A percentile compares a stretch with the other conserved stretches of the same genome.
Conservation (phyloP, 352 stramenopile genomes). For the Phytophthora aleatoria region DNA sequence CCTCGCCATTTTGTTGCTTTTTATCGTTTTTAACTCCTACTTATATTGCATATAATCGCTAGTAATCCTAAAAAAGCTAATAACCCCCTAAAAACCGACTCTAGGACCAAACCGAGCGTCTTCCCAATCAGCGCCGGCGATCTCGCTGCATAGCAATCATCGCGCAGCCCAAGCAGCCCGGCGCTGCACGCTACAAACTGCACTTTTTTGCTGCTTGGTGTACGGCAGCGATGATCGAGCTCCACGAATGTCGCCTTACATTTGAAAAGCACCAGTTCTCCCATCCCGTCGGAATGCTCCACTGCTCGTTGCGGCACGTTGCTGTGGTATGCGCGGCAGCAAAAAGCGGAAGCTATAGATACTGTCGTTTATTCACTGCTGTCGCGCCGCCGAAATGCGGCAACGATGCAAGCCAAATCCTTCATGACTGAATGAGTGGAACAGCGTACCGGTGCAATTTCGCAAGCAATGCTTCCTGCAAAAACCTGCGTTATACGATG, state of each 20-base stretch:
- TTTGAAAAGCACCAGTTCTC: conserved; percentile 11
- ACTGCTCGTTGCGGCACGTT: conserved; percentile 10
- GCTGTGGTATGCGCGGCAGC: neutral
- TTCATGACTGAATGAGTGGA: neutral
- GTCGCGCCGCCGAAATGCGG: no score
- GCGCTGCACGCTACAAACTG: conserved; percentile 15
- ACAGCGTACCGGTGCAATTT: conserved; percentile 7
- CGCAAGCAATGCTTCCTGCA: conserved; percentile 7
- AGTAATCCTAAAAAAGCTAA: no score
- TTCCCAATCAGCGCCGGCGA: conserved; percentile 8
- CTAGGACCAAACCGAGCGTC: neutral
- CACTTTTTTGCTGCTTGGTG: conserved; percentile 26
- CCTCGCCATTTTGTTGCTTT: no score
- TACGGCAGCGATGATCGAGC: neutral
- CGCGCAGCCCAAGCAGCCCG: conserved; percentile 25
- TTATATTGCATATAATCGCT: no score
- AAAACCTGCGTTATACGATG: conserved; percentile 3
- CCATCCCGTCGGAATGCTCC: conserved; percentile 29
- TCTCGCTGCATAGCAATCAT: conserved; percentile 1
- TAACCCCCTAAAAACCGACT: no score
- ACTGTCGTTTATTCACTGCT: no score
- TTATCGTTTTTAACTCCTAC: no score
- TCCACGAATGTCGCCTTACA: conserved; percentile 6
- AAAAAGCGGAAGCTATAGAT: no score
- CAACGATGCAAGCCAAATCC: no score